Evolutionary conservation across 257 asterid genomes (phyloP).

Genomic region (Pogostemon cablin): DNA sequence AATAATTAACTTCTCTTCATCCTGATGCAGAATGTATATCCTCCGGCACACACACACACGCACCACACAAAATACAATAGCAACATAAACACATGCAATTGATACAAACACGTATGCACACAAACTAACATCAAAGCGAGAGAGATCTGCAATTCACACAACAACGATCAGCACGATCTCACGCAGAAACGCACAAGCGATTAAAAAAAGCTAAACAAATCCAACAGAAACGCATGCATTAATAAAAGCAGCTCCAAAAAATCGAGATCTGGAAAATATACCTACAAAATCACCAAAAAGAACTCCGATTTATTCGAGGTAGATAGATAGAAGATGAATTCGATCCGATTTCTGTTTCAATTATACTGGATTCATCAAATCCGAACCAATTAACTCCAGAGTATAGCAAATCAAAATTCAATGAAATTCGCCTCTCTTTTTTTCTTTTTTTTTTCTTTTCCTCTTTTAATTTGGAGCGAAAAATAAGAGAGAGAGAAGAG

Average conservation of each 20-base stretch:
- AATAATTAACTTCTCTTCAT: slow-evolving; percentile 20
- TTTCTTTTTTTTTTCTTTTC: background rate
- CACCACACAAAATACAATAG: background rate
- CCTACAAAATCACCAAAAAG: slow-evolving; percentile 35
- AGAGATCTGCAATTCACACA: slow-evolving; percentile 43
- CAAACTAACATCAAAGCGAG: slow-evolving; percentile 1
- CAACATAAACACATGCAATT: slow-evolving; percentile 34
- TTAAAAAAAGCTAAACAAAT: slow-evolving; percentile 24
- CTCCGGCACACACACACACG: slow-evolving; percentile 10
- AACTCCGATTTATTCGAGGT: slow-evolving; percentile 31
- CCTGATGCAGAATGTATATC: slow-evolving; percentile 29
- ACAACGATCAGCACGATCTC: slow-evolving; percentile 38
- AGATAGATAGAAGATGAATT: slow-evolving; percentile 26
- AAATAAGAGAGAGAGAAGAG: slow-evolving; percentile 32
- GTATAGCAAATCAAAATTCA: slow-evolving; percentile 10
- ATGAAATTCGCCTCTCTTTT: background rate
- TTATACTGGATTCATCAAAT: slow-evolving; percentile 41
- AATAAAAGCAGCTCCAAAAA: slow-evolving; percentile 29
- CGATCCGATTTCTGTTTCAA: slow-evolving; percentile 39
- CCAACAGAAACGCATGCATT: slow-evolving; percentile 34
- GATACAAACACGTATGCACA: background rate
- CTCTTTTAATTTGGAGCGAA: slow-evolving; percentile 25
- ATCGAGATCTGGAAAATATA: slow-evolving; percentile 47
- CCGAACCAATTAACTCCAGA: slow-evolving; percentile 11
- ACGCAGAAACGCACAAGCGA: slow-evolving; percentile 27